Conservation (phyloP, 2,329 filamentous ascomycete species). For the Xylaria polymorpha region DNA sequence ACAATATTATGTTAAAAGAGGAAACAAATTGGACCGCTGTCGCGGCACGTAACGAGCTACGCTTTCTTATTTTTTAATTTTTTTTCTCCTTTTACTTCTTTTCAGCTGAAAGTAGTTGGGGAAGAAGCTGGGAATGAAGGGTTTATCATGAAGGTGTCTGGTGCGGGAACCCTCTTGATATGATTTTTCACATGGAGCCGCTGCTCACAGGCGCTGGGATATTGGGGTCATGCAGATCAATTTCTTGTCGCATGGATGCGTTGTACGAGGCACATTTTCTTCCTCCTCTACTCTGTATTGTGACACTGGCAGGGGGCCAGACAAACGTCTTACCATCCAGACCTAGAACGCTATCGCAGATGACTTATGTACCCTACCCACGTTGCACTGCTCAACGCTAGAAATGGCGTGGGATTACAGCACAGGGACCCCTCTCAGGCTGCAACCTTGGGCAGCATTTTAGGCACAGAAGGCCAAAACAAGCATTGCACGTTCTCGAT, state of each 20-base stretch:
- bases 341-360: too few relatives aligned
- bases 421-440: conserved; percentile 22
- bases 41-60: conserved; percentile 44
- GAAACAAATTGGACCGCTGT: conserved; percentile 39
- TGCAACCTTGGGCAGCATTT: conserved; percentile 37
- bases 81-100: conserved; percentile 35
- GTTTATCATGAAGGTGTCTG: conserved; percentile 12
- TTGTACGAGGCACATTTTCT: conserved; percentile 32
- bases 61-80: conserved; percentile 35
- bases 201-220: conserved; percentile 12
- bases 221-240: conserved; percentile 32
- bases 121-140: conserved; percentile 27
- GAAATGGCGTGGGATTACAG: conserved; percentile 13
- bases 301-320: conserved; percentile 19
- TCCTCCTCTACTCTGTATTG: conserved; percentile 12
- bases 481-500: conserved; percentile 25
- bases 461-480: conserved; percentile 29
- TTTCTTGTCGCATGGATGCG: conserved; percentile 29
- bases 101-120: conserved; percentile 31
- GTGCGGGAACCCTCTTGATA: conserved; percentile 29
- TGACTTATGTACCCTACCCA: too few relatives aligned
- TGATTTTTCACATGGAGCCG: conserved; percentile 17
- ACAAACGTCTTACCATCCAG: too few relatives aligned
- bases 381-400: conserved; percentile 32
- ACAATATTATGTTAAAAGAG: conserved; percentile 40